A percentile compares a stretch with the other conserved stretches of the same genome.
Conservation (phyloP, 768 basidiomycete genomes). For the Suillus paluster region DNA sequence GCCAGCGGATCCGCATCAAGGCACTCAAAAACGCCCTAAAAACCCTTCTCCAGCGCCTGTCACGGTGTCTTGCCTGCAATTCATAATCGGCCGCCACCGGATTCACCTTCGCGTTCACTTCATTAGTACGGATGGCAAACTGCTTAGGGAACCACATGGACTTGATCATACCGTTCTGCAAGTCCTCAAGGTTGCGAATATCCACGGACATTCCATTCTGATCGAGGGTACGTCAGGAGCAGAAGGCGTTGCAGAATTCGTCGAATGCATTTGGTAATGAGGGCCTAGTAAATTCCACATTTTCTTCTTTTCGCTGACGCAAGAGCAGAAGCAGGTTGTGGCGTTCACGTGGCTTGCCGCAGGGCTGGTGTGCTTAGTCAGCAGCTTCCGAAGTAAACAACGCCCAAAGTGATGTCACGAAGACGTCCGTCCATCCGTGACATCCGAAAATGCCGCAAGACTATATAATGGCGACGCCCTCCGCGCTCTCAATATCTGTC, state of each 20-base stretch:
- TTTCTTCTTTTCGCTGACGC: conserved; percentile 16
- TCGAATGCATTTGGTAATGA: conserved; percentile 16
- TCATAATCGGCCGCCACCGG: conserved; percentile 17
- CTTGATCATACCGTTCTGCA: conserved; percentile 1
- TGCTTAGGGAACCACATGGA: conserved; percentile 20
- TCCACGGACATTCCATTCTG: conserved; percentile 6
- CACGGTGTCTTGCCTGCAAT: conserved; percentile 14
- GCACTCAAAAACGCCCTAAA: conserved; percentile 38
- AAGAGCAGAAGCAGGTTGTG: conserved; percentile 28
- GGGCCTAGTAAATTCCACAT: neutral
- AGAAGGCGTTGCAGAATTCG: conserved; percentile 15
- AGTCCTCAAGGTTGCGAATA: conserved; percentile 3
- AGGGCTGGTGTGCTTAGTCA: too few relatives aligned
- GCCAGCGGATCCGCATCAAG: conserved; percentile 31
- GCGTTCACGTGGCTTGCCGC: too few relatives aligned
- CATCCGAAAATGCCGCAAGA: too few relatives aligned
- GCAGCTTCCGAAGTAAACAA: too few relatives aligned
- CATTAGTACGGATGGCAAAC: neutral
- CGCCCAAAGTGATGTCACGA: too few relatives aligned
- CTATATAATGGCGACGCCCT: too few relatives aligned
- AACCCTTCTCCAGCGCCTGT: conserved; percentile 30
- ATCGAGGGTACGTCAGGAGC: conserved; percentile 2
- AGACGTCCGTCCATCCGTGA: too few relatives aligned
- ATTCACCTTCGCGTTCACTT: neutral
- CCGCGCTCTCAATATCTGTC: too few relatives aligned